Evolutionary conservation across 176 grass and related monocot genomes (phyloP).

Genomic region (Carex pumila): DNA sequence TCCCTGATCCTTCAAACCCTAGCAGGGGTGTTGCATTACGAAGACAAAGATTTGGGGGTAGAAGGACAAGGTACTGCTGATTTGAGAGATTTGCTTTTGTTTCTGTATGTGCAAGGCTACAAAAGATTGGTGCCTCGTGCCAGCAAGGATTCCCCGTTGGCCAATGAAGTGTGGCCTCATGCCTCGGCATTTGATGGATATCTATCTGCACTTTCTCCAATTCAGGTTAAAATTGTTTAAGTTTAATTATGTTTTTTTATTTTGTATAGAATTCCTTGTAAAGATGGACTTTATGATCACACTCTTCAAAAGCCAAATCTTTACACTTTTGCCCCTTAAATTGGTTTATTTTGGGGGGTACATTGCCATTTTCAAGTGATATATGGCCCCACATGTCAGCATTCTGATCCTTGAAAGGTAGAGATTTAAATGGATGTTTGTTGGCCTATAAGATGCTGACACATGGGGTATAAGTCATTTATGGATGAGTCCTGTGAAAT

Average conservation of each 20-base stretch:
- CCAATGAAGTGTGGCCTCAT: slow-evolving; percentile 85
- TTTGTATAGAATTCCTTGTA: background rate
- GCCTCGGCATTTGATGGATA: slow-evolving; percentile 94
- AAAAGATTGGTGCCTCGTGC: slow-evolving; percentile 75
- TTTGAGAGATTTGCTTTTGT: slow-evolving; percentile 64
- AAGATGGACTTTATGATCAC: background rate
- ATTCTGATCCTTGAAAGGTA: background rate
- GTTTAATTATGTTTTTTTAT: background rate
- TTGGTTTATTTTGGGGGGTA: background rate
- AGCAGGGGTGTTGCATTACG: slow-evolving; percentile 53
- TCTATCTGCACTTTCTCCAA: slow-evolving; percentile 82
- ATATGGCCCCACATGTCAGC: background rate
- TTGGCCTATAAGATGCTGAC: background rate
- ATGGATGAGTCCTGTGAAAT: background rate
- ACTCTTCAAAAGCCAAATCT: background rate
- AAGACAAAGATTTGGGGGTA: slow-evolving; percentile 45
- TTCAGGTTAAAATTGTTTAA: slow-evolving; percentile 54
- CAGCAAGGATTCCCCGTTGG: slow-evolving; percentile 84
- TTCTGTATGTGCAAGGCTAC: slow-evolving; percentile 88
- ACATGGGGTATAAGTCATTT: background rate
- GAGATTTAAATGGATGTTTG: background rate
- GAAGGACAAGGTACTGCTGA: slow-evolving; percentile 30
- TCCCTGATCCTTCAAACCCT: slow-evolving; percentile 66
- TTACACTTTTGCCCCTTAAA: background rate
- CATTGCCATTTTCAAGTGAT: slow-evolving; percentile 1